Evolutionary conservation across 2,329 filamentous ascomycete species (phyloP).

Genomic region (Fusarium compactum): DNA sequence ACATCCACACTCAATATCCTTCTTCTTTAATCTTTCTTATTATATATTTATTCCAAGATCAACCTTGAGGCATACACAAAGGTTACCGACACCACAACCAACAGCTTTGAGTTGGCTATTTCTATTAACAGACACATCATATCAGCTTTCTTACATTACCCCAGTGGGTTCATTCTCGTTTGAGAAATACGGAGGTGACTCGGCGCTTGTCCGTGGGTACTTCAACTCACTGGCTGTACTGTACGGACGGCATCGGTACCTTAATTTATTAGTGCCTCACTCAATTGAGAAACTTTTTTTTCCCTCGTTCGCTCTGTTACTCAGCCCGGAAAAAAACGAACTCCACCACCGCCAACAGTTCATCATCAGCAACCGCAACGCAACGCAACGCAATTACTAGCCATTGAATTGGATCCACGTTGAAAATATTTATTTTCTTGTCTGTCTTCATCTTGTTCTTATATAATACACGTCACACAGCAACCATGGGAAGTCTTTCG

Average conservation of each 20-base stretch:
- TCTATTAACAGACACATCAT: neutral
- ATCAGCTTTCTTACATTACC: neutral
- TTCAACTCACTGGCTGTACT: slow-evolving; percentile 1
- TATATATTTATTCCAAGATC: neutral
- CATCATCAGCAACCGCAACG: slow-evolving; percentile 1
- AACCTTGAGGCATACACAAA: neutral
- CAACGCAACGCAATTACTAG: neutral
- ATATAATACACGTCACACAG: neutral
- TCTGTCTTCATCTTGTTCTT: neutral
- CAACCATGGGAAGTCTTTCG: slow-evolving; percentile 51
- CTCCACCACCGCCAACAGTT: slow-evolving; percentile 19
- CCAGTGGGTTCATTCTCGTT: slow-evolving; percentile 10
- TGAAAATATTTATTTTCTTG: neutral
- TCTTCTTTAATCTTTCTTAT: neutral
- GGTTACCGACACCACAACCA: neutral
- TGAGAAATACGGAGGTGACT: slow-evolving; percentile 24
- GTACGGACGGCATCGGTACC: slow-evolving; percentile 7
- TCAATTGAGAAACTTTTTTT: slow-evolving; percentile 30
- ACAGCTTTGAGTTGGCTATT: neutral
- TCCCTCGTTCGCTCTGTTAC: slow-evolving; percentile 34
- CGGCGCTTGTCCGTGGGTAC: slow-evolving; percentile 38
- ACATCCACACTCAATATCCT: too few relatives aligned
- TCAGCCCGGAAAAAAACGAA: slow-evolving; percentile 43
- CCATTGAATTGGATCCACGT: slow-evolving; percentile 6
- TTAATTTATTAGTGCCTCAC: slow-evolving; percentile 38